Conservation (phyloP, 768 basidiomycete species). For the Boletus subcaerulescens region DNA sequence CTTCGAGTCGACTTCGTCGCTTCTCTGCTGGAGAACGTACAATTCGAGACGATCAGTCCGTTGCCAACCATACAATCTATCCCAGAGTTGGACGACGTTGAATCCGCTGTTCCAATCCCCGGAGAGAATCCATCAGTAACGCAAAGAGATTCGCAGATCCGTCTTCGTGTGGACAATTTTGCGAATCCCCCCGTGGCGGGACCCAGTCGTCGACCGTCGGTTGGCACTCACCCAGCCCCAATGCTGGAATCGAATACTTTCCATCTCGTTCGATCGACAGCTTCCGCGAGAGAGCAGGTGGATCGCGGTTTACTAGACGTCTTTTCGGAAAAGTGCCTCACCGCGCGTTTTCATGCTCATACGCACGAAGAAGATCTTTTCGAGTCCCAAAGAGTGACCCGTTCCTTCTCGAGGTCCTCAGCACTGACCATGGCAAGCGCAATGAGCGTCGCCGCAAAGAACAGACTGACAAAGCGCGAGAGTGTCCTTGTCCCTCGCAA, state of each 20-base stretch:
- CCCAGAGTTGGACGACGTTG: constrained; percentile 40
- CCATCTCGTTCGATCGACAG: constrained; percentile 64
- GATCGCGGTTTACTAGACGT: constrained; percentile 81
- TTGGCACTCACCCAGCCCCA: constrained; percentile 55
- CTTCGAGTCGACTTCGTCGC: constrained; percentile 45
- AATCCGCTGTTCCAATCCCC: constrained; percentile 4
- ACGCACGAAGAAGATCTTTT: constrained; percentile 64
- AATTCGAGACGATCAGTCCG: constrained; percentile 38
- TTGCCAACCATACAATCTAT: constrained; percentile 58
- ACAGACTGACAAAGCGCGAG: constrained; percentile 62
- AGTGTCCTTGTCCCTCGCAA: constrained; percentile 65
- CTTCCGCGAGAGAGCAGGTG: constrained; percentile 62
- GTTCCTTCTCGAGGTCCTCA: constrained; percentile 54
- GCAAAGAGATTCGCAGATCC: constrained; percentile 15
- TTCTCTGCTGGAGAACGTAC: constrained; percentile 35
- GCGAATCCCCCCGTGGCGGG: constrained; percentile 7
- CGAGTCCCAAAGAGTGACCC: constrained; percentile 45
- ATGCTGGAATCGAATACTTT: constrained; percentile 48
- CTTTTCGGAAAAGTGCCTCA: constrained; percentile 68
- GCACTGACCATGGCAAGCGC: constrained; percentile 56
- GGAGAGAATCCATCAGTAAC: constrained; percentile 5
- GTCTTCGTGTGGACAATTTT: constrained; percentile 14
- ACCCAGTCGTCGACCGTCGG: constrained; percentile 58
- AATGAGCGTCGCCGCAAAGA: constrained; percentile 52
- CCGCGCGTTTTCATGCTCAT: constrained; percentile 64